Evolutionary conservation across 495 filamentous ascomycete species (phyloP), one percentile per base, ranked within the genome.

Genomic region (Chaetomium tenue): DNA sequence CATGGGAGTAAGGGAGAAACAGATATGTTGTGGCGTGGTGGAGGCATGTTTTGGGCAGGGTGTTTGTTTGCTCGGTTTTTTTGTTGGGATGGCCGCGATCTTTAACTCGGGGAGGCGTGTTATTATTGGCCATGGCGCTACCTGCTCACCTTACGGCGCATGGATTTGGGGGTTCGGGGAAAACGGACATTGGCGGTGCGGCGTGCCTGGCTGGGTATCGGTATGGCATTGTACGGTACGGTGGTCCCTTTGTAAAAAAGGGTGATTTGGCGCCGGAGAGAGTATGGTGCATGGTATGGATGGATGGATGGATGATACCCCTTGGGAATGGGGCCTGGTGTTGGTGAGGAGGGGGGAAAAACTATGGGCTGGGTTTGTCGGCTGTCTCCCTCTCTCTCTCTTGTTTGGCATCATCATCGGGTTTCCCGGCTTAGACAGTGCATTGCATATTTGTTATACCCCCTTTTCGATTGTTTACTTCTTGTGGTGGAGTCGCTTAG

Each of bases 401-500:
- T 58, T 48, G 16, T 12, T 48, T 15, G 25, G 22, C 25, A 33
- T 47, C 42, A 8, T n/a, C n/a, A 37, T 37, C 33, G 33, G 33
- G 33, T 12, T 11, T 11, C 18, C 22, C 11, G 55, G 22, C 26
- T 58, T 58, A 40, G 54, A 52, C 50, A 52, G n/a, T 33, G 37
- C 22, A 44, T 59, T 33, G 37, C 22, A 44, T 59, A 30, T 42
- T 25, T 33, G 28, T 44, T 58, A 58, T 46, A 44, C 56, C 56
- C 57, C 18, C 28, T 30, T 47, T 59, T 59, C 33, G 33, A 48
- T 15, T 47, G 7, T 46, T 30, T 22, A 46, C 46, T 39, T n/a
- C 25, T 22, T 26, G 12, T 12, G 55, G n/a, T 12, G 37, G 25
- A 13, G 37, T 28, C 40, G 16, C 13, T 58, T 44, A n/a, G 55